Conservation (phyloP, 2,329 filamentous ascomycete genomes). For the Trichoderma aggressivum region DNA sequence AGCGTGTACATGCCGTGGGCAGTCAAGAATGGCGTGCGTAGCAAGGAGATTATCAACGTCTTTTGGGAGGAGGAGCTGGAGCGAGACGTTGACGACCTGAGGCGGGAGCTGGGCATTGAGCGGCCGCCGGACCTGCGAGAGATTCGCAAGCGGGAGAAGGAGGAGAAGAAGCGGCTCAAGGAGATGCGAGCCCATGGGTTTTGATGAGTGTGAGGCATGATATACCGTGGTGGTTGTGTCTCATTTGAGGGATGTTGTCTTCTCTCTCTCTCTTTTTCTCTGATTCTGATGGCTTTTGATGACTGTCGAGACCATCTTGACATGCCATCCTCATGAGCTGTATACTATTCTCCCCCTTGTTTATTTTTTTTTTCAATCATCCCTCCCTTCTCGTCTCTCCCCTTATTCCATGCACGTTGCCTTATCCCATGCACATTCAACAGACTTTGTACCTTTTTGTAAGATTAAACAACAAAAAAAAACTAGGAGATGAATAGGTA, state of each 20-base stretch:
- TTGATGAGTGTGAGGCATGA: constrained; percentile 12
- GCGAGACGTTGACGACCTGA: constrained; percentile 73
- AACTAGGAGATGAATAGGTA: neutral
- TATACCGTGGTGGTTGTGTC: neutral
- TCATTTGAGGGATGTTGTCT: neutral
- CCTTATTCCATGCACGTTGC: neutral
- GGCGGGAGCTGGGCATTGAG: constrained; percentile 76
- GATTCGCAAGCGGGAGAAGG: constrained; percentile 67
- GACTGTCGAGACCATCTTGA: neutral
- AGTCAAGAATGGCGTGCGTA: constrained; percentile 71
- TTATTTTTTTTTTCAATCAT: neutral
- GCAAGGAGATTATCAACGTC: constrained; percentile 84
- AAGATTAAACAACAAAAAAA: neutral
- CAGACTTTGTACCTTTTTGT: neutral
- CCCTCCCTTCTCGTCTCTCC: neutral
- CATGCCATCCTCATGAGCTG: neutral
- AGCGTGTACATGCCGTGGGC: constrained; percentile 86
- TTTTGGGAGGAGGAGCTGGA: constrained; percentile 97
- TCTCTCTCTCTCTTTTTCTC: neutral
- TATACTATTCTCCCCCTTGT: neutral
- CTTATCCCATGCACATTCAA: neutral
- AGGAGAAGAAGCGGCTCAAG: constrained; percentile 64
- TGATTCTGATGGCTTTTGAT: neutral
- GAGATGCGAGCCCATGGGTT: constrained; percentile 31
- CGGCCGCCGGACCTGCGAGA: constrained; percentile 80